Evolutionary conservation across 169 alveolate species (phyloP), one percentile per base, ranked within the genome.

Genomic region (Plasmodium gaboni): DNA sequence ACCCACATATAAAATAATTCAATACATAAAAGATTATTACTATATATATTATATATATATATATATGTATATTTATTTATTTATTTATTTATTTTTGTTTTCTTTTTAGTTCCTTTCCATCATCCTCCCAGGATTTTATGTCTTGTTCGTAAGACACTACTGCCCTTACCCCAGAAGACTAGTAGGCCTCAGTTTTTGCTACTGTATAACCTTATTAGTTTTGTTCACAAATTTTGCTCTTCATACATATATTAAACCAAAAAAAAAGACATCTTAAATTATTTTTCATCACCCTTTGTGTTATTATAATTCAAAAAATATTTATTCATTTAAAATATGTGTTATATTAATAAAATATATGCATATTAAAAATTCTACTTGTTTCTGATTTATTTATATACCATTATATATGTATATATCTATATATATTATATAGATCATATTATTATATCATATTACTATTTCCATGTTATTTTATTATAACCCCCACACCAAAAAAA

Each of bases 211-310:
- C 38, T 73, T 92, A 72, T 74, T 88, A 44, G 46, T 88, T 50
- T 90, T 92, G 71, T 92, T 92, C 78, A 55, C 12, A 10, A 78
- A 89, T 46, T 92, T 92, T 67, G 48, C 93, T 53, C 59, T 72
- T 64, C 74, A 76, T 17, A 68, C 94, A 1, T 92, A 92, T 70
- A 50, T 76, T 22, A 64, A 65, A 12, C 88, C 74, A 12, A 76
- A 76, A 46, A 76, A 61, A 46, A 76, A 76, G 32, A 71, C 65
- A 6, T 74, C 74, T 46, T 76, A 76, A 76, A 46, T 26, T 44
- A 22, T 60, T 44, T 65, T 74, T 61, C 63, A 28, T 28, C 6
- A 28, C 42, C 4, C 42, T 28, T 28, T 28, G 1, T 1, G 42
- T 28, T 28, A 28, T 28, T 28, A 1, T 1, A 28, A 28, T 28